Percentiles rank a stretch among this genome's conserved stretches.
Conservation (phyloP, 2,329 filamentous ascomycete species). For the Aspergillus thermomutatus region DNA sequence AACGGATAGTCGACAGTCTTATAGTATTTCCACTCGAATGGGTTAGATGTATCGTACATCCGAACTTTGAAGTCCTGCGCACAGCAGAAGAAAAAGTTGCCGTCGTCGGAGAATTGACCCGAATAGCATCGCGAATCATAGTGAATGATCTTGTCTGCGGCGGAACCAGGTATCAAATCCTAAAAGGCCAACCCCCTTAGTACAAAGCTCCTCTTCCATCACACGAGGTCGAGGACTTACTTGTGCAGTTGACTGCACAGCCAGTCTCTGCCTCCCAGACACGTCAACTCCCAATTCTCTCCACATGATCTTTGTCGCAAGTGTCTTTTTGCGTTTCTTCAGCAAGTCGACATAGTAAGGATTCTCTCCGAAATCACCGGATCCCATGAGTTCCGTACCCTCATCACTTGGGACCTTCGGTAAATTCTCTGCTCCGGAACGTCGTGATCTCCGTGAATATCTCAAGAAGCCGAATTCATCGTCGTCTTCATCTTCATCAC, state of each 20-base stretch:
- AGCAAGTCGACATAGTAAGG: conserved; percentile 51
- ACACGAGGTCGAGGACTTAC: conserved; percentile 38
- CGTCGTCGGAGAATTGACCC: conserved; percentile 93
- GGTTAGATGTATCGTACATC: conserved; percentile 97
- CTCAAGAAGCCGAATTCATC: conserved; percentile 32
- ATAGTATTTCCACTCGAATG: conserved; percentile 93
- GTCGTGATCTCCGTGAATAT: conserved; percentile 47
- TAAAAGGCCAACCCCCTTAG: conserved; percentile 35
- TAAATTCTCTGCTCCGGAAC: conserved; percentile 52
- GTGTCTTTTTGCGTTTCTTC: conserved; percentile 55
- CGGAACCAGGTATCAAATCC: conserved; percentile 72
- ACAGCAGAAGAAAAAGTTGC: conserved; percentile 93
- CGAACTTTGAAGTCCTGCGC: conserved; percentile 90
- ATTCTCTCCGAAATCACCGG: conserved; percentile 73
- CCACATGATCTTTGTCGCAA: conserved; percentile 71
- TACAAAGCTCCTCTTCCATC: not conserved
- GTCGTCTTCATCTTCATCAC: conserved; percentile 30
- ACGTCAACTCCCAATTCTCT: conserved; percentile 73
- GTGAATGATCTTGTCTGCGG: conserved; percentile 82
- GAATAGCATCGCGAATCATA: conserved; percentile 86
- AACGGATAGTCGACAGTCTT: conserved; percentile 82
- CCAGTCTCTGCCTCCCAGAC: conserved; percentile 55
- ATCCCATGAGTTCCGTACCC: conserved; percentile 75
- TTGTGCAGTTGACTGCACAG: conserved; percentile 68
- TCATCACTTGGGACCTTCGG: conserved; percentile 81